phyloP scores from a whole-genome alignment of 2,329 filamentous ascomycete species.

The Sordariomycetes sp. region DNA sequence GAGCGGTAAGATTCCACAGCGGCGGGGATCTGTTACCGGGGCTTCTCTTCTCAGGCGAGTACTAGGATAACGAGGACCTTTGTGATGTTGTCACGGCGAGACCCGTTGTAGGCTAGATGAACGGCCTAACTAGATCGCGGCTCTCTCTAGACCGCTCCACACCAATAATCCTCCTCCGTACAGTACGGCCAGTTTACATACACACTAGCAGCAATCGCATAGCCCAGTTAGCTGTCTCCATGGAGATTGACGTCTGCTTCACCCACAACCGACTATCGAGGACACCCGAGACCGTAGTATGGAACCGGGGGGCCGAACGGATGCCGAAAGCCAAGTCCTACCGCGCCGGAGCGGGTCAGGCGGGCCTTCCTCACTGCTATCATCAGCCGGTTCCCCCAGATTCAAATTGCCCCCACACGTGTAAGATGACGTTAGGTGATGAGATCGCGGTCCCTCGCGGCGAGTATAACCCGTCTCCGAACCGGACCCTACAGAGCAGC shows the following conservation, averaged over 20 bases:
- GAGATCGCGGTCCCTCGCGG: too few species aligned
- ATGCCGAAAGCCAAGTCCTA: conserved; percentile 33
- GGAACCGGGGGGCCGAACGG: conserved; percentile 6
- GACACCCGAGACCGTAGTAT: conserved; percentile 11
- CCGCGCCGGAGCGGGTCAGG: conserved; percentile 35
- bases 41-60: conserved; percentile 23
- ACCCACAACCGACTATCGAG: conserved; percentile 26
- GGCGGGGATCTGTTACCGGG: conserved; percentile 20
- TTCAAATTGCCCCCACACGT: too few species aligned
- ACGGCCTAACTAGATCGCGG: conserved; percentile 36
- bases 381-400: too few species aligned
- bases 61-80: conserved; percentile 29
- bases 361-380: too few species aligned
- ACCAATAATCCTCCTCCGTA: too few species aligned
- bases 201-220: too few species aligned
- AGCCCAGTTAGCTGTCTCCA: too few species aligned
- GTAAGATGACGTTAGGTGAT: too few species aligned
- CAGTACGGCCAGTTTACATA: too few species aligned
- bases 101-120: conserved; percentile 31
- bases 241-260: too few species aligned
- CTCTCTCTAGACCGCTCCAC: conserved; percentile 29
- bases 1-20: conserved; percentile 20
- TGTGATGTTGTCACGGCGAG: conserved; percentile 32
- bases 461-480: too few species aligned
- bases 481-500: too few species aligned